Evolutionary conservation across 306 rosid genomes (phyloP).

Genomic region (Gleditsia sinensis): DNA sequence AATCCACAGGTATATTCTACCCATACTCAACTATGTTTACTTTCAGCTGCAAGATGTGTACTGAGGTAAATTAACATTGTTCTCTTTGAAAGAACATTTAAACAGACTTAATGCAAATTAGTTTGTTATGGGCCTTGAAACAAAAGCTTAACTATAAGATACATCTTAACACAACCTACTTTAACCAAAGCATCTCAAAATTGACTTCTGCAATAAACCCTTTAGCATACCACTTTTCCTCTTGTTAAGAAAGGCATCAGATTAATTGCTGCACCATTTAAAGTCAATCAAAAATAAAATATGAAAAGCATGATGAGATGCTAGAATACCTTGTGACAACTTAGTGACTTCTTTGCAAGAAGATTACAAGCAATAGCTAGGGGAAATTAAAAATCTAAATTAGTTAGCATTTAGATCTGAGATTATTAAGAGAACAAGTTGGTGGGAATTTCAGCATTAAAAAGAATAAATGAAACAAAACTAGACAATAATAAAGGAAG

Average conservation of each 20-base stretch:
- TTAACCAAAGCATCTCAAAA: not conserved
- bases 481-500: not conserved
- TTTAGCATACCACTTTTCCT: not conserved
- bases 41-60: slow-evolving; percentile 14
- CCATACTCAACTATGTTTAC: not conserved
- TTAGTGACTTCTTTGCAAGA: not conserved
- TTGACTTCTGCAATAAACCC: not conserved
- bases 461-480: not conserved
- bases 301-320: not conserved
- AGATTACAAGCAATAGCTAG: not conserved
- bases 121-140: not conserved
- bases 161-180: not conserved
- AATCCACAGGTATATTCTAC: not conserved
- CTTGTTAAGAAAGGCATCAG: not conserved
- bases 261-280: not conserved
- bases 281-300: not conserved
- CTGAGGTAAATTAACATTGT: not conserved
- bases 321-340: not conserved
- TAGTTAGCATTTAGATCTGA: not conserved
- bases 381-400: not conserved
- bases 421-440: too few species aligned
- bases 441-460: not conserved
- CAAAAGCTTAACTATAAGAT: too few species aligned
- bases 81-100: not conserved
- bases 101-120: too few species aligned